Evolutionary conservation across 371 early-diverging fungal genomes (phyloP).

Genomic region (Mortierella sp.): DNA sequence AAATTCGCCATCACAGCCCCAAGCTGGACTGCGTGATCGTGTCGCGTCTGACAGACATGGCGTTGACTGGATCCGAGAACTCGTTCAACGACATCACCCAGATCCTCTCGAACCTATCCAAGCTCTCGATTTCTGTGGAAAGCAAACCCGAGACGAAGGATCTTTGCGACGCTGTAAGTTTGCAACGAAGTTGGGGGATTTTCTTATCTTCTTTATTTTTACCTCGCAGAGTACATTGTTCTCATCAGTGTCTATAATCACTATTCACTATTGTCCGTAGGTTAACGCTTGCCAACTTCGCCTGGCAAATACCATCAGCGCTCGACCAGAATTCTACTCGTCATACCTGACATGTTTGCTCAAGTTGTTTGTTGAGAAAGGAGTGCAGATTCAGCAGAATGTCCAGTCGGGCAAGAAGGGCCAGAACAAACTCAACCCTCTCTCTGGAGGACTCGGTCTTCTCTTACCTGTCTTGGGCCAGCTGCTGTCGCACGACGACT

Average conservation of each 20-base stretch:
- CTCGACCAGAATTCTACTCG: conserved; percentile 67
- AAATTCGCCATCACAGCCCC: conserved; percentile 64
- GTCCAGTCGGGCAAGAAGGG: conserved; percentile 64
- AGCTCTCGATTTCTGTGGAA: conserved; percentile 61
- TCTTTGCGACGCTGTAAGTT: conserved; percentile 59
- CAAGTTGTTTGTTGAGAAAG: conserved; percentile 76
- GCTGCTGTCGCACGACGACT: conserved; percentile 69
- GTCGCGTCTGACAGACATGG: conserved; percentile 67
- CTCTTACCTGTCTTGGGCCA: conserved; percentile 75
- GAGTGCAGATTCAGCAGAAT: conserved; percentile 69
- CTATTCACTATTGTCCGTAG: conserved; percentile 20
- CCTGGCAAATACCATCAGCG: conserved; percentile 65
- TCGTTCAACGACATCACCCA: conserved; percentile 67
- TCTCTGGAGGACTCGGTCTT: conserved; percentile 72
- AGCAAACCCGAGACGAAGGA: conserved; percentile 60
- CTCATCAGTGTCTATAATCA: too few relatives aligned
- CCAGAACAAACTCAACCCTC: conserved; percentile 59
- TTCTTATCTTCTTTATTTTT: too few relatives aligned
- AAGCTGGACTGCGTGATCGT: conserved; percentile 64
- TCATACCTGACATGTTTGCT: conserved; percentile 68
- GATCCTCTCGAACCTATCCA: conserved; percentile 62
- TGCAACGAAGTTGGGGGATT: too few relatives aligned
- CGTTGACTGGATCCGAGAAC: conserved; percentile 63
- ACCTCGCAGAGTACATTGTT: too few relatives aligned
- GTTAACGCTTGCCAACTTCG: conserved; percentile 36